These are phyloP conservation scores for Crithidia brevicula DNA, from an alignment of 208 protist species.

Conservation along the genomic window DNA sequence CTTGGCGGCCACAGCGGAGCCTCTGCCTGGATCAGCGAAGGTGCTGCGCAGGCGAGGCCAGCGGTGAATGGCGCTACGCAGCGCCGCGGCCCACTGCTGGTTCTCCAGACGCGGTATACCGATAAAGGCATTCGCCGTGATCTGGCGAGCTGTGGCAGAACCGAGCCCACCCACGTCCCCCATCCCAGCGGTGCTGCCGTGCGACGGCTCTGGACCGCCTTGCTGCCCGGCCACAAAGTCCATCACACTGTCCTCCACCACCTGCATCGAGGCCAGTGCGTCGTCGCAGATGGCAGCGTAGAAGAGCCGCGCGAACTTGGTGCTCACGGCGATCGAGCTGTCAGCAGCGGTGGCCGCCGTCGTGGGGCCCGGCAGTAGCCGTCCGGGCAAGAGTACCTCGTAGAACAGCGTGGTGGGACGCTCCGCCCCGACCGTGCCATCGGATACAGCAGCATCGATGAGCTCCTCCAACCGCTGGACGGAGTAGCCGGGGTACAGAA, in stretches of 20 bases:
- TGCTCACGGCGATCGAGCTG: conserved; percentile 20
- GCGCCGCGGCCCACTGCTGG: conserved; percentile 36
- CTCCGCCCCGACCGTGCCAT: conserved; percentile 46
- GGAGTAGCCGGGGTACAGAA: conserved; percentile 79
- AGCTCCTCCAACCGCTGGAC: conserved; percentile 47
- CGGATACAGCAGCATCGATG: conserved; percentile 46
- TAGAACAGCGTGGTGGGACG: conserved; percentile 60
- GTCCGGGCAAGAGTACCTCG: conserved; percentile 60
- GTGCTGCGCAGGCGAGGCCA: conserved; percentile 38
- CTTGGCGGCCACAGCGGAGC: background rate
- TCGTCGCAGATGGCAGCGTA: conserved; percentile 70
- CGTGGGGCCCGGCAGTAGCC: conserved; percentile 42
- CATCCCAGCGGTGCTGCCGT: conserved; percentile 14
- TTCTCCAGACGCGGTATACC: conserved; percentile 32
- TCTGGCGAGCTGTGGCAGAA: conserved; percentile 32
- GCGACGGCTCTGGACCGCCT: no score
- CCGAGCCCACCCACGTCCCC: conserved; percentile 13
- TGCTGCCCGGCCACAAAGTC: conserved; percentile 19
- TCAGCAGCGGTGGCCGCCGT: conserved; percentile 33
- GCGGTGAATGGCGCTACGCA: conserved; percentile 39
- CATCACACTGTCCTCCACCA: conserved; percentile 64
- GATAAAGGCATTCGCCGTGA: conserved; percentile 36
- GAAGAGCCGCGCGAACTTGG: conserved; percentile 49
- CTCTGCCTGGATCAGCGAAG: conserved; percentile 5
- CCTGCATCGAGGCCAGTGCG: conserved; percentile 59